These are phyloP conservation scores for Aplosporella prunicola DNA, from an alignment of 2,329 filamentous ascomycete genomes.

Conservation along the genomic window DNA sequence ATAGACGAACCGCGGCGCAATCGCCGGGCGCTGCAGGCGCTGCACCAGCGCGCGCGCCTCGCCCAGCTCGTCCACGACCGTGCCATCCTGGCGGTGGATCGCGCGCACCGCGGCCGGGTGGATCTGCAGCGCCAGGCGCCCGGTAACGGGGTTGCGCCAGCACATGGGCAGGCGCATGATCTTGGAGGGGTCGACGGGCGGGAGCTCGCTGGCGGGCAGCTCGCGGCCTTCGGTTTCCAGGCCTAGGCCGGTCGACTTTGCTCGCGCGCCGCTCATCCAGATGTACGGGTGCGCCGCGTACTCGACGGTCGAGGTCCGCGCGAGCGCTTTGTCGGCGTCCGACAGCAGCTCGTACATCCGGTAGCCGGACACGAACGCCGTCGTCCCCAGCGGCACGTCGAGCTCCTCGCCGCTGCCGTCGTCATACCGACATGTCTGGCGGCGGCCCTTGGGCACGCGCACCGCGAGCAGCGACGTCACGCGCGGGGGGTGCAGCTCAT, in stretches of 20 bases:
- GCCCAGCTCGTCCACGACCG: constrained; percentile 57
- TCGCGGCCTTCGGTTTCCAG: constrained; percentile 58
- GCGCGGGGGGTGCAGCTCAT: constrained; percentile 63
- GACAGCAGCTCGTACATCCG: constrained; percentile 60
- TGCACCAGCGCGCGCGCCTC: constrained; percentile 63
- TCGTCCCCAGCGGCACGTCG: constrained; percentile 63
- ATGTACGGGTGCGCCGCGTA: constrained; percentile 74
- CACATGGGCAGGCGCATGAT: constrained; percentile 66
- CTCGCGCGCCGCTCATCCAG: constrained; percentile 65
- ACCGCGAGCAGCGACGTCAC: constrained; percentile 67
- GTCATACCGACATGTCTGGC: constrained; percentile 62
- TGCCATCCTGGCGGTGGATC: constrained; percentile 57
- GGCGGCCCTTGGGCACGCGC: constrained; percentile 56
- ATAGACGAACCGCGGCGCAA: constrained; percentile 59
- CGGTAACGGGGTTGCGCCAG: constrained; percentile 67
- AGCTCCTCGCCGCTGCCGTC: constrained; percentile 59
- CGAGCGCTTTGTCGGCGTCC: constrained; percentile 57
- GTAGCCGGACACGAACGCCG: constrained; percentile 64
- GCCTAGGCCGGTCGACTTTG: constrained; percentile 61
- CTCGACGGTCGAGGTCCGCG: constrained; percentile 56
- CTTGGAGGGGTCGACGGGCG: constrained; percentile 54
- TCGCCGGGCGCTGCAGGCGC: constrained; percentile 60
- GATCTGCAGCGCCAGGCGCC: constrained; percentile 59
- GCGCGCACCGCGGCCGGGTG: constrained; percentile 63
- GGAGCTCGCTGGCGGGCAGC: constrained; percentile 49